These are phyloP conservation scores for Dentiscutata heterogama DNA, from an alignment of 371 early-diverging fungal species.

Conservation along the genomic window DNA sequence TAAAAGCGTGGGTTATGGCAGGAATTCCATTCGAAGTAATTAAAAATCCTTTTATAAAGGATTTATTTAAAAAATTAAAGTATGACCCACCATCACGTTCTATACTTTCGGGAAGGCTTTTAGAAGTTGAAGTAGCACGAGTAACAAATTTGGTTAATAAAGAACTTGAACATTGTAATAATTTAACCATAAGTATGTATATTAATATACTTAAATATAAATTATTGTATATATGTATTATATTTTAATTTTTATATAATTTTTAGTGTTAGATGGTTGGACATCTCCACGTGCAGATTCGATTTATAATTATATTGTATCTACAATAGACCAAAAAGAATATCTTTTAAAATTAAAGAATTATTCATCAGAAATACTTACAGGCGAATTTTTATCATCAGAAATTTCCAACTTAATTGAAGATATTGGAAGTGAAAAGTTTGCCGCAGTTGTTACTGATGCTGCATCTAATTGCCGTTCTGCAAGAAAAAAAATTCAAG, in stretches of 20 bases:
- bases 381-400: neutral
- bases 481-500: neutral
- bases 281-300: neutral
- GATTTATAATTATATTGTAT: neutral
- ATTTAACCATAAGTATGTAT: neutral
- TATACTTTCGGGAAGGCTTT: neutral
- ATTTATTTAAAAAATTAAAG: neutral
- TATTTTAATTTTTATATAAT: neutral
- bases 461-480: neutral
- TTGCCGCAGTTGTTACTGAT: constrained; percentile 10
- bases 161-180: neutral
- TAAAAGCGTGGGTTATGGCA: neutral
- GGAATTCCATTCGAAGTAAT: neutral
- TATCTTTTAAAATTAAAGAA: neutral
- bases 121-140: neutral
- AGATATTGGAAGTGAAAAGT: neutral
- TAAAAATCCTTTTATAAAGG: neutral
- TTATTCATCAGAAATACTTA: neutral
- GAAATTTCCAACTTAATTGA: neutral
- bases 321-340: neutral
- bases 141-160: neutral
- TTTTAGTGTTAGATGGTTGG: neutral
- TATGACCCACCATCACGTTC: neutral
- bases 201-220: no score
- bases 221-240: no score